A percentile compares a stretch with the other conserved stretches of the same genome.
These are phyloP conservation scores for Citrullus mucosospermus DNA, from an alignment of 306 rosid genomes.

Conservation along the genomic window DNA sequence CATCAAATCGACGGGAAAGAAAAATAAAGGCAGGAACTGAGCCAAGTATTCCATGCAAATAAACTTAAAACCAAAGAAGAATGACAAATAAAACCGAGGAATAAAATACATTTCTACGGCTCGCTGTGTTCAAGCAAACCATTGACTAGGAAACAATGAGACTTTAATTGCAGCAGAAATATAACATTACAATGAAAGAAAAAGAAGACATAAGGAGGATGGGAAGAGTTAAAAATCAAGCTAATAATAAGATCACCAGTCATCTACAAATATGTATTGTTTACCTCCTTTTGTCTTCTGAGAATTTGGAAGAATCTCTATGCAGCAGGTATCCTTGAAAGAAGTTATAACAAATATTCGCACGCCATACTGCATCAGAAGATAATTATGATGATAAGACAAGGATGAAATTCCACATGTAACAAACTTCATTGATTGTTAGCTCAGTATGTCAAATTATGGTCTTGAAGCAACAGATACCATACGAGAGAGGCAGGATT, in stretches of 20 bases:
- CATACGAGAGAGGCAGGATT: background rate
- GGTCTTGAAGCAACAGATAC: background rate
- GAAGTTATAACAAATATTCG: conserved; percentile 71
- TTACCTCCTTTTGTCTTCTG: conserved; percentile 57
- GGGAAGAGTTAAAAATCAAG: background rate
- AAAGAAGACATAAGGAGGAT: background rate
- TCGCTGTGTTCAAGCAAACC: background rate
- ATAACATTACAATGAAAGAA: background rate
- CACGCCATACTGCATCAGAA: conserved; percentile 44
- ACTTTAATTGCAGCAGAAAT: background rate
- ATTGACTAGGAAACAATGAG: background rate
- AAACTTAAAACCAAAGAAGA: background rate
- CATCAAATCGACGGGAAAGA: background rate
- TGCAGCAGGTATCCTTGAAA: conserved; percentile 70
- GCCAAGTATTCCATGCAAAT: background rate
- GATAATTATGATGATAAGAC: conserved; percentile 6
- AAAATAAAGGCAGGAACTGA: background rate
- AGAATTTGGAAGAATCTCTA: conserved; percentile 68
- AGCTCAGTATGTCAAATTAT: background rate
- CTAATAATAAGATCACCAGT: background rate
- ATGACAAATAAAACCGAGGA: background rate
- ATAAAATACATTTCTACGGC: background rate
- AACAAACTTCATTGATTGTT: background rate
- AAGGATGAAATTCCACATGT: conserved; percentile 7
- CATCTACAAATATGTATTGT: conserved; percentile 1